Evolutionary conservation across 2,329 filamentous ascomycete genomes (phyloP).

Genomic region (Hypoxylon sp.): DNA sequence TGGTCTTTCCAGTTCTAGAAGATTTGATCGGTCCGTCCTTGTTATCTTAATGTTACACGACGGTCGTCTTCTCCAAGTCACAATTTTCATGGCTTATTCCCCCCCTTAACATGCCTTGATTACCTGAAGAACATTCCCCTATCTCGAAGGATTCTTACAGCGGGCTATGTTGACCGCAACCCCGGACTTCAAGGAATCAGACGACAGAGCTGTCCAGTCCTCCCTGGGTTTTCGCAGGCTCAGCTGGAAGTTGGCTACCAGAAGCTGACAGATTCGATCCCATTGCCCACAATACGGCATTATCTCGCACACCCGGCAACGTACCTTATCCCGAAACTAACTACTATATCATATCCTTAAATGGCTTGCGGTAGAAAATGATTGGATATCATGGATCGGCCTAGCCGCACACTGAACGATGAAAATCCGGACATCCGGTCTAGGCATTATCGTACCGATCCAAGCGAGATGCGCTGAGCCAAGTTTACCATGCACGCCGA

Average conservation of each 20-base stretch:
- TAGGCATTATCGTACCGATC: slow-evolving; percentile 42
- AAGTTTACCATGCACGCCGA: slow-evolving; percentile 23
- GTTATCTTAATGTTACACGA: neutral
- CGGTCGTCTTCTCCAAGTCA: neutral
- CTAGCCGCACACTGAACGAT: slow-evolving; percentile 17
- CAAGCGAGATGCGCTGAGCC: slow-evolving; percentile 25
- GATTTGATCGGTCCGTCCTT: neutral
- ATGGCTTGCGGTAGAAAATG: slow-evolving; percentile 7
- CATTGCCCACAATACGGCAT: slow-evolving; percentile 13
- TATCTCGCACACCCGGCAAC: slow-evolving; percentile 24
- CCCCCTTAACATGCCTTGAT: slow-evolving; percentile 7
- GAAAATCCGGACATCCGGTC: slow-evolving; percentile 44
- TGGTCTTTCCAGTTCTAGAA: slow-evolving; percentile 12
- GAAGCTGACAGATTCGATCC: slow-evolving; percentile 21
- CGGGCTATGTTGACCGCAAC: slow-evolving; percentile 2
- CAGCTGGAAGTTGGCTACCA: slow-evolving; percentile 4
- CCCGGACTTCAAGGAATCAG: slow-evolving; percentile 1
- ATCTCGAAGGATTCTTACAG: slow-evolving; percentile 22
- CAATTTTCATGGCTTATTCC: slow-evolving; percentile 11
- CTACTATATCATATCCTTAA: slow-evolving; percentile 16
- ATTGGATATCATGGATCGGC: slow-evolving; percentile 27
- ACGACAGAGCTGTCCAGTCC: slow-evolving; percentile 1
- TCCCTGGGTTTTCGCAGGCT: neutral
- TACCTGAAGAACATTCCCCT: neutral
- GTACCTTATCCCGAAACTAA: slow-evolving; percentile 12